These are phyloP conservation scores for Yamadazyma kanchanaburiensis DNA, from an alignment of 1,139 yeast genomes.

Conservation along the genomic window DNA sequence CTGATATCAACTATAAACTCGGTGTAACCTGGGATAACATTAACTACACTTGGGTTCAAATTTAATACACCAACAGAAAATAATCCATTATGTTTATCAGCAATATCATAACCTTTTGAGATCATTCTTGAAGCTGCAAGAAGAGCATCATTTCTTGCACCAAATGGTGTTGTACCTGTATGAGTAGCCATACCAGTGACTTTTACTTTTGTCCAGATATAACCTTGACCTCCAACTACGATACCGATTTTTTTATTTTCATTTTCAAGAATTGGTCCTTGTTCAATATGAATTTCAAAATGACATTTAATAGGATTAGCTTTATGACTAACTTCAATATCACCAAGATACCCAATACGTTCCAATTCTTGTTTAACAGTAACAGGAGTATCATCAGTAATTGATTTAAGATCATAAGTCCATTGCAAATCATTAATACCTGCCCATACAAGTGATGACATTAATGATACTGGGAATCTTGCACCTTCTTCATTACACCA, in stretches of 20 bases:
- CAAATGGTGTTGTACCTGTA: slow-evolving; percentile 74
- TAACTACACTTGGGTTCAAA: slow-evolving; percentile 57
- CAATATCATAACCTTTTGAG: slow-evolving; percentile 53
- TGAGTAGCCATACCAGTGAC: slow-evolving; percentile 64
- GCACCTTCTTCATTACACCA: slow-evolving; percentile 86
- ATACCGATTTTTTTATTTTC: slow-evolving; percentile 56
- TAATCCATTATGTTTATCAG: slow-evolving; percentile 48
- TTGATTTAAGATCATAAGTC: slow-evolving; percentile 49
- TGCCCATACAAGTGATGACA: slow-evolving; percentile 69
- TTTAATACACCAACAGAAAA: slow-evolving; percentile 59
- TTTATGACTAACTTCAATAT: slow-evolving; percentile 41
- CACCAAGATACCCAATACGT: slow-evolving; percentile 63
- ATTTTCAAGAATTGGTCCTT: slow-evolving; percentile 67
- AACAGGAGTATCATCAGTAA: slow-evolving; percentile 49
- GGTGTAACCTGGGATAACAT: slow-evolving; percentile 64
- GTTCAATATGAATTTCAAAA: slow-evolving; percentile 74
- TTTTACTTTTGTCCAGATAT: slow-evolving; percentile 54
- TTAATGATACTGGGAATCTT: slow-evolving; percentile 62
- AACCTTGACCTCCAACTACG: slow-evolving; percentile 67
- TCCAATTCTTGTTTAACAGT: slow-evolving; percentile 53
- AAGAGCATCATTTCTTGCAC: slow-evolving; percentile 58
- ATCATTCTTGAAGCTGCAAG: slow-evolving; percentile 57
- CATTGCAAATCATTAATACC: slow-evolving; percentile 44
- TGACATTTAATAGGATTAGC: slow-evolving; percentile 62
- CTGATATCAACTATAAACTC: slow-evolving; percentile 57